Evolutionary conservation across 371 early-diverging fungal species (phyloP), one percentile per base, ranked within the genome.

Genomic region (Umbelopsis sp.): DNA sequence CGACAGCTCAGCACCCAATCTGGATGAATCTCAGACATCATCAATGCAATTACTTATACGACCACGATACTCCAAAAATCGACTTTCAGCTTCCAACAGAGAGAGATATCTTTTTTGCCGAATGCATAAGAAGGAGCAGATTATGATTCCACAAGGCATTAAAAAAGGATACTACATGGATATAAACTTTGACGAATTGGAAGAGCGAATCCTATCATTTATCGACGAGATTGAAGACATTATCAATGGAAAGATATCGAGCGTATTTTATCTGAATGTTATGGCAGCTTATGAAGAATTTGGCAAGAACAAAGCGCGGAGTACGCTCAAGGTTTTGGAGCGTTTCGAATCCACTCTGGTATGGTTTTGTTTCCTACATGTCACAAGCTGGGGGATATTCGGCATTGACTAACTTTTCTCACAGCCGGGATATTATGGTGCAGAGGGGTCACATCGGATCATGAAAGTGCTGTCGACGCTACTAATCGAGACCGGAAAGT

Each of bases 341-440:
- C 76, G 80, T 24, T 76, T 86, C 37, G 79, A 85, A 35, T 53
- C 66, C 2, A 72, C 77, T 29, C 52, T 81, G 75, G 83, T 80
- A 80, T 64, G 48, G 65, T 44, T 16, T 35, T 44, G 18, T 25
- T 29, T 32, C 25, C 10, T 22, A 16, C 2, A 38, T 20, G 8
- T 24, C 22, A 29, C 24, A 12, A 24, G 4, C 6, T 44, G 4
- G 18, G 5, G 16, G 38, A 52, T 38, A 52, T 24, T 22, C 51
- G 11, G 11, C 22, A 50, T 24, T 32, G 24, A 48, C 29, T 52
- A 52, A 44, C 46, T 9, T 53, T 22, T 6, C 57, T 16, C 24
- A 25, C 64, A 89, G 86, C 87, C 88, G 20, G 90, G 90, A 6
- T 89, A 89, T 65, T 89, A 89, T 76, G 90, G 90, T 12, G 73